Evolutionary conservation across 2,329 filamentous ascomycete genomes (phyloP).

Genomic region (Geoglossum cookeanum): DNA sequence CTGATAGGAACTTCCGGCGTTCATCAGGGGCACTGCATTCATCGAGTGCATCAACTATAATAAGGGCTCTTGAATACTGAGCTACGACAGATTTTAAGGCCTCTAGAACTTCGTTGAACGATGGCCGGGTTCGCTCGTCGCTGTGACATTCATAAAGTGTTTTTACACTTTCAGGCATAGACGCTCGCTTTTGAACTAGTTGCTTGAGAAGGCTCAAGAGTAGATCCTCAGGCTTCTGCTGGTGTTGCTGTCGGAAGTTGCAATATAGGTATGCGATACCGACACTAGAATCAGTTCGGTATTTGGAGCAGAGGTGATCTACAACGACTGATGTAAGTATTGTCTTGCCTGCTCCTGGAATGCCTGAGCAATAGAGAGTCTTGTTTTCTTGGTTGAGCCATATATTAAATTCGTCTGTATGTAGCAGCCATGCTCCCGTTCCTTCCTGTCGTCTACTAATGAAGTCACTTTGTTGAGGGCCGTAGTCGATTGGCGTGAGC

Average conservation of each 20-base stretch:
- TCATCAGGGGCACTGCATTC: background rate
- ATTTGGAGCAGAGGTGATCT: background rate
- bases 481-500: background rate
- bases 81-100: background rate
- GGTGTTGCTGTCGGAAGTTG: slow-evolving; percentile 8
- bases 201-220: background rate
- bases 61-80: background rate
- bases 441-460: background rate
- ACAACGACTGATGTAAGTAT: background rate
- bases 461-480: background rate
- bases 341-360: background rate
- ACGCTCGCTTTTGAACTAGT: background rate
- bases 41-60: slow-evolving; percentile 1
- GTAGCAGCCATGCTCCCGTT: slow-evolving; percentile 3
- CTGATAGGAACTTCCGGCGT: background rate
- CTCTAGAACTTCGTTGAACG: background rate
- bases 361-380: too few relatives aligned
- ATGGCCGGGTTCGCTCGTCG: background rate
- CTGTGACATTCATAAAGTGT: background rate
- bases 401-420: background rate
- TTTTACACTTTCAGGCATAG: background rate
- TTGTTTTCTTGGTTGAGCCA: background rate
- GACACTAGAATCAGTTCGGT: background rate
- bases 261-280: slow-evolving; percentile 9
- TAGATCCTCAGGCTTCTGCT: background rate